Evolutionary conservation across 192 early-diverging fungal genomes (phyloP).

Genomic region (Linnemannia zychae): DNA sequence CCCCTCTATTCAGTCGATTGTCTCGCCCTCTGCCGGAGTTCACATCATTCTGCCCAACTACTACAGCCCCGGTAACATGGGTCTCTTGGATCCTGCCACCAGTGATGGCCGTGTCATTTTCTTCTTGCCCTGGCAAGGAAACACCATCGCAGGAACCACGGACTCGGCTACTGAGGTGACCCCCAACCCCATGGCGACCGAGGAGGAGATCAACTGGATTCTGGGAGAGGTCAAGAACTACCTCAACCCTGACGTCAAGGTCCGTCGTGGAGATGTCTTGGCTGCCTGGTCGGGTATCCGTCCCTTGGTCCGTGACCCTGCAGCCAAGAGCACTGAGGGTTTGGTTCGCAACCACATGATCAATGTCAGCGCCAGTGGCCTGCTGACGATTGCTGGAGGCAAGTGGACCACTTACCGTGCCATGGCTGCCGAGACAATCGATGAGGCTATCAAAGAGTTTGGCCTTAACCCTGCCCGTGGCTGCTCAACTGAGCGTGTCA

Average conservation of each 20-base stretch:
- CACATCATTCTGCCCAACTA: constrained; percentile 97
- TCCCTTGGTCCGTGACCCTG: constrained; percentile 95
- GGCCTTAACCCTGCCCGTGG: constrained; percentile 73
- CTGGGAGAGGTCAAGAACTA: constrained; percentile 92
- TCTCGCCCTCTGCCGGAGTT: constrained; percentile 93
- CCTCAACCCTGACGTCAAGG: constrained; percentile 94
- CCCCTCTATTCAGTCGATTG: constrained; percentile 82
- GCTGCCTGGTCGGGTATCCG: constrained; percentile 99
- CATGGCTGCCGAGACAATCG: constrained; percentile 97
- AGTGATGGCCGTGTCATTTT: constrained; percentile 97
- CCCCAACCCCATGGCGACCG: constrained; percentile 87
- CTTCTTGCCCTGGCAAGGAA: constrained; percentile 98
- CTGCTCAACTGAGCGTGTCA: constrained; percentile 82
- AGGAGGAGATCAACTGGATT: constrained; percentile 97
- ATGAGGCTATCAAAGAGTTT: constrained; percentile 86
- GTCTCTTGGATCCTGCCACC: constrained; percentile 93
- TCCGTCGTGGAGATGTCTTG: constrained; percentile 96
- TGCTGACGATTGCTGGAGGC: constrained; percentile 97
- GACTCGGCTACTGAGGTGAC: constrained; percentile 91
- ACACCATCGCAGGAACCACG: constrained; percentile 95
- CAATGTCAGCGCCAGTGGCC: constrained; percentile 80
- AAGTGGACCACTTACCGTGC: constrained; percentile 99
- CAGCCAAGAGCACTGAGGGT: constrained; percentile 90
- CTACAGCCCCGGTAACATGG: constrained; percentile 94
- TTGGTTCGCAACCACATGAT: constrained; percentile 99